A percentile compares a stretch with the other conserved stretches of the same genome.
These are phyloP conservation scores for Scutellaria baicalensis DNA, from an alignment of 257 asterid genomes.

Conservation along the genomic window DNA sequence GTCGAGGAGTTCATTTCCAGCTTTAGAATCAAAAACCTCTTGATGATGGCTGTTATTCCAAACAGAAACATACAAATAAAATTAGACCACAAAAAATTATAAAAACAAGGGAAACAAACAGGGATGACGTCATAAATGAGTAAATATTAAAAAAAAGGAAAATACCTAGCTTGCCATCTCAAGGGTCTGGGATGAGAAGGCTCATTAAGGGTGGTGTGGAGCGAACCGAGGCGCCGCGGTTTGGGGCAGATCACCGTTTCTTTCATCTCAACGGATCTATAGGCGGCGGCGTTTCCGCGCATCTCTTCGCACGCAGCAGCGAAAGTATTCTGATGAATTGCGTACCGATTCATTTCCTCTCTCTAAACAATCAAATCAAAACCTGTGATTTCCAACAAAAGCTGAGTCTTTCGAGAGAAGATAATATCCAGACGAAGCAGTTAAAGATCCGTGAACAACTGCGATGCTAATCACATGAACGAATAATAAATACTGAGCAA, in stretches of 20 bases:
- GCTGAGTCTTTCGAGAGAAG: not conserved
- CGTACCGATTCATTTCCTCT: slow-evolving; percentile 51
- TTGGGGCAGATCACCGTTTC: slow-evolving; percentile 82
- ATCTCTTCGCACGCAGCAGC: slow-evolving; percentile 61
- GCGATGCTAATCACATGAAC: not conserved
- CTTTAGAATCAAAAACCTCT: slow-evolving; percentile 67
- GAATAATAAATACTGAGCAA: not conserved
- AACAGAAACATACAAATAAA: not conserved
- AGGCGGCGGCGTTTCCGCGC: slow-evolving; percentile 31
- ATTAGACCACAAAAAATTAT: not conserved
- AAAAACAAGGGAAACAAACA: not conserved
- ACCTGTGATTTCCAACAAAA: slow-evolving; percentile 15
- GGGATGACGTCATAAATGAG: too few relatives aligned
- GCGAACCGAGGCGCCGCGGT: slow-evolving; percentile 67
- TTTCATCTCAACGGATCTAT: slow-evolving; percentile 40
- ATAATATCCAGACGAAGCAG: not conserved
- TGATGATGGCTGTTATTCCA: slow-evolving; percentile 52
- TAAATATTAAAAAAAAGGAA: not conserved
- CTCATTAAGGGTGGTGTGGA: slow-evolving; percentile 40
- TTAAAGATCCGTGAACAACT: slow-evolving; percentile 7
- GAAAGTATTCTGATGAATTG: slow-evolving; percentile 46
- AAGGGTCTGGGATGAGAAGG: slow-evolving; percentile 39
- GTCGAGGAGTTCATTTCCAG: slow-evolving; percentile 83
- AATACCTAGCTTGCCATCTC: slow-evolving; percentile 66
- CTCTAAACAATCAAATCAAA: not conserved